Evolutionary conservation across 257 asterid species (phyloP).

Genomic region (Nicotiana paniculata): DNA sequence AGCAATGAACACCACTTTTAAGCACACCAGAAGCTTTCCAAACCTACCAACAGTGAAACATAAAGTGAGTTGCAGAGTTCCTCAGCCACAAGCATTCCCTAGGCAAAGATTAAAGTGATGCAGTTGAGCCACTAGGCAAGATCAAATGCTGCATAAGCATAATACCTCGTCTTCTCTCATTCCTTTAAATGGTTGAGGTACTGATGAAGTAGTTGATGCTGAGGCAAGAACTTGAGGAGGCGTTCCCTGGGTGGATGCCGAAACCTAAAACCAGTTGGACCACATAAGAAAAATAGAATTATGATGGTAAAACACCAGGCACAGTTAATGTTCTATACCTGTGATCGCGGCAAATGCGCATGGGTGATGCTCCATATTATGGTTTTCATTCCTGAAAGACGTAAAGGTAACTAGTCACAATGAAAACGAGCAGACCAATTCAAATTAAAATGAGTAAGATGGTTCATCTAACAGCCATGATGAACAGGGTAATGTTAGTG

Average conservation of each 20-base stretch:
- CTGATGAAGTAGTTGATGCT: slow-evolving; percentile 58
- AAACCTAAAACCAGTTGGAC: slow-evolving; percentile 49
- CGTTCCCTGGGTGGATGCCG: slow-evolving; percentile 83
- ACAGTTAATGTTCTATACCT: slow-evolving; percentile 41
- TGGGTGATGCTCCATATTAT: slow-evolving; percentile 98
- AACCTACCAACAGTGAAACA: slow-evolving; percentile 44
- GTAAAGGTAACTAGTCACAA: slow-evolving; percentile 8
- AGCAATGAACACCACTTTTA: slow-evolving; percentile 96
- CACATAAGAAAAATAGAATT: slow-evolving; percentile 14
- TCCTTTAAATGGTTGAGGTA: slow-evolving; percentile 78
- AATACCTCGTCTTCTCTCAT: slow-evolving; percentile 98
- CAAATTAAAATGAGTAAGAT: slow-evolving; percentile 8
- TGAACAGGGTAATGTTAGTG: slow-evolving; percentile 12
- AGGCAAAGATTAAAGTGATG: background rate
- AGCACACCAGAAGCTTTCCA: slow-evolving; percentile 98
- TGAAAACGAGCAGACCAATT: background rate
- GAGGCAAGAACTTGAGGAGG: slow-evolving; percentile 76
- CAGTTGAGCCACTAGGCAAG: background rate
- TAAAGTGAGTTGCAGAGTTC: background rate
- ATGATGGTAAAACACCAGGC: background rate
- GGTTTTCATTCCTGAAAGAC: slow-evolving; percentile 88
- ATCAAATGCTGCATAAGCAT: background rate
- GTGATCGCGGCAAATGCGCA: slow-evolving; percentile 93
- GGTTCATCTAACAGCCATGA: slow-evolving; percentile 2
- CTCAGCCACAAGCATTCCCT: background rate